A percentile compares a stretch with the other conserved stretches of the same genome.
Conservation (phyloP, 2,329 filamentous ascomycete genomes). For the Exophiala calicioides region DNA sequence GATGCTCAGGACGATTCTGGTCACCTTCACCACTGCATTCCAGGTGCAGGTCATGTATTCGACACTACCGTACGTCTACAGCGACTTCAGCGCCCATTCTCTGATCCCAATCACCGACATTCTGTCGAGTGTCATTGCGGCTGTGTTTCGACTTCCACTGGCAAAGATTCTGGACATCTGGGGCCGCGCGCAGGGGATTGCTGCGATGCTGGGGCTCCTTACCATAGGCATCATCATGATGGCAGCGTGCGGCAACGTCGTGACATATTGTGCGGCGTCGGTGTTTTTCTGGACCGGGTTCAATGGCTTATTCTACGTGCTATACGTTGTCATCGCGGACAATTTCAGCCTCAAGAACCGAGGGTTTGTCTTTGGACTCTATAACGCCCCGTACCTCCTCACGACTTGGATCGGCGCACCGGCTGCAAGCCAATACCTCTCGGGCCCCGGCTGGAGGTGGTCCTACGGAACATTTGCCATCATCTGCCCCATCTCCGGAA, state of each 20-base stretch:
- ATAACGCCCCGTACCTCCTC: constrained; percentile 59
- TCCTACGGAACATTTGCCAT: constrained; percentile 63
- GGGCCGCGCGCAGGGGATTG: background rate
- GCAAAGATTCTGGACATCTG: constrained; percentile 57
- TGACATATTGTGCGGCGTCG: constrained; percentile 61
- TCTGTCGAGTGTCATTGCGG: constrained; percentile 56
- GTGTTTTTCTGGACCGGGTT: constrained; percentile 61
- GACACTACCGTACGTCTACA: constrained; percentile 48
- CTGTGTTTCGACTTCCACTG: constrained; percentile 57
- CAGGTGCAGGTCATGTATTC: constrained; percentile 1
- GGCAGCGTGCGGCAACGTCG: constrained; percentile 60
- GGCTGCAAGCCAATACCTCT: constrained; percentile 51
- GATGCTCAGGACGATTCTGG: background rate
- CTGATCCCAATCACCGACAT: constrained; percentile 55
- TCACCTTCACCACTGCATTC: background rate
- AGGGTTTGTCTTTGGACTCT: constrained; percentile 60
- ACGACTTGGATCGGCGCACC: constrained; percentile 58
- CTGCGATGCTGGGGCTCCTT: constrained; percentile 33
- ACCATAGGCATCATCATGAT: constrained; percentile 58
- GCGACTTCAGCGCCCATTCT: constrained; percentile 52
- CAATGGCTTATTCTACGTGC: constrained; percentile 55
- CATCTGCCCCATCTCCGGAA: constrained; percentile 55
- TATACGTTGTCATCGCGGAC: constrained; percentile 63
- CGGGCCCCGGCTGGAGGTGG: constrained; percentile 59
- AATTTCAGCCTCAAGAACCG: constrained; percentile 62